Evolutionary conservation across 768 basidiomycete species (phyloP), one percentile per base, ranked within the genome.

Genomic region (Boletus sp.): DNA sequence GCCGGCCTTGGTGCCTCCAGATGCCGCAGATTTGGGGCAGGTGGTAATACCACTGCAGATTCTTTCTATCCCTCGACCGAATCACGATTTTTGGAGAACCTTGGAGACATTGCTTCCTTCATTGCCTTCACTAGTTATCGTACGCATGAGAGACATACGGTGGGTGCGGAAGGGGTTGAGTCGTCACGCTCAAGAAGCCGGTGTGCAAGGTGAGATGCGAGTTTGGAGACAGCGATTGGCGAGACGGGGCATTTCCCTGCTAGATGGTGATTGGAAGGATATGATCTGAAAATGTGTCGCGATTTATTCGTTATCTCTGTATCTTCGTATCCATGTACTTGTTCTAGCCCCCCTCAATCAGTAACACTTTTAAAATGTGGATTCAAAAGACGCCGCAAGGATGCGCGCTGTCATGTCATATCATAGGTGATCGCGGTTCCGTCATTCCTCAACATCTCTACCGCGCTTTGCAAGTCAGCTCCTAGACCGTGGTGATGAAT

Each of bases 121-220:
- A 4, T 69, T 91, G 19, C 87, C 87, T 1, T 63, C 73, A 13
- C 75, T 93, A 23, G 65, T 72, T 39, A 76, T 79, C 8, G 71
- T 93, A 19, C 79, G 85, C 15, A 75, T 79, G 15, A 75, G 87
- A 55, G 88, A 90, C 59, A 78, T 89, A 17, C 81, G 82, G 32
- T 92, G 90, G 88, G 69, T 92, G 34, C 73, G 84, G 50, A 78
- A 77, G 48, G 90, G 88, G 0, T 78, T 91, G 68, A 83, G 79
- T 8, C 71, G 70, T 1, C 75, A 78, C 54, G 90, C 90, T 25
- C 83, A 81, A 58, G 83, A 79, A 57, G 80, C 90, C 7, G 90
- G 90, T 8, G 79, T 90, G 14, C 90, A 91, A 70, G 90, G 89
- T 40, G 87, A 90, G 66, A 85, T 93, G 82, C 74, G 76, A 58